Evolutionary conservation across 2,329 filamentous ascomycete species (phyloP), one percentile per base, ranked within the genome.

Genomic region (Graphilbum ipis-grandicollis): DNA sequence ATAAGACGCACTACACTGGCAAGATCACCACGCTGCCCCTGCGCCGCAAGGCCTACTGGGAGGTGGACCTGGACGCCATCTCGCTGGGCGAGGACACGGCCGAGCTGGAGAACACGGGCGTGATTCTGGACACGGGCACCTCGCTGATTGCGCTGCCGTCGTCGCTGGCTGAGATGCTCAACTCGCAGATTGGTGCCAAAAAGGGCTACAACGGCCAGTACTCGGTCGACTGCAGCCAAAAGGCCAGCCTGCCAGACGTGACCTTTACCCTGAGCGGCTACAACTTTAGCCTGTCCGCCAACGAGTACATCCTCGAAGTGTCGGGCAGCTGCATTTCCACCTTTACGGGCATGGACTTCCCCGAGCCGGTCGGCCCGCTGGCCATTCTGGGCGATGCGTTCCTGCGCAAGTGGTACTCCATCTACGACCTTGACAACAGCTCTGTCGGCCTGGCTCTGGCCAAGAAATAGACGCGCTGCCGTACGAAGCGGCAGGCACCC

Each of bases 1-100:
- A 96, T 59, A 65, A 84, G 63, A 64, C 66, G 54, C 84, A 90
- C 67, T 75, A 68, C 57, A 76, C 69, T 29, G 90, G 90, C 52
- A 78, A 96, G 59, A 71, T 98, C 51, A 82, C 77, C 56, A 92
- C 85, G 59, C 84, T 98, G 48, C 90, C 90, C 38, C 74, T 98
- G 49, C 83, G 90, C 59, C 83, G 90, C 57, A 96, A 96, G 79
- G 90, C 90, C 35, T 98, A 98, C 73, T 98, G 90, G 90, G 90
- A 98, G 71, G 88, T 98, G 39, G 86, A 96, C 52, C 76, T 98
- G 43, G 79, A 96, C 52, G 70, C 84, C 45, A 90, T 98, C 62
- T 75, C 79, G 39, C 84, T 94, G 46, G 92, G 90, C 50, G 71
- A 86, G 37, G 73, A 81, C 53, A 77, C 74, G 47, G 86, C 86